Percentiles rank a stretch among this genome's conserved stretches.
Conservation (phyloP, 495 filamentous ascomycete genomes). For the Chaetomium tenue region DNA sequence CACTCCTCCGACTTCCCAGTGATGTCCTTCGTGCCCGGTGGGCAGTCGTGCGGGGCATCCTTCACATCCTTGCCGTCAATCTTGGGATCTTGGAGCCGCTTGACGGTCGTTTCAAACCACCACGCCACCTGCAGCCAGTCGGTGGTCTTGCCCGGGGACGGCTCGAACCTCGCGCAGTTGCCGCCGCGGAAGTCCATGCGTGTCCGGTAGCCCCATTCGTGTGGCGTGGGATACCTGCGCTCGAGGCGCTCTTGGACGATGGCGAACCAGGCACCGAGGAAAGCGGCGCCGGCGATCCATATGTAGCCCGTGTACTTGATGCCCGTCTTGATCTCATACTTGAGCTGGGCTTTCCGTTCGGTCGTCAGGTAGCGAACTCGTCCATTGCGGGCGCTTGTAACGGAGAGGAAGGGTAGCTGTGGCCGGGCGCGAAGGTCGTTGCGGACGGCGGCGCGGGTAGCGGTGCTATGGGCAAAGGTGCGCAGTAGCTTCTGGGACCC, state of each 20-base stretch:
- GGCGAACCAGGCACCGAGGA: slow-evolving; percentile 55
- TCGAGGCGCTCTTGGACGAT: slow-evolving; percentile 69
- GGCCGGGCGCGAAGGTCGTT: slow-evolving; percentile 51
- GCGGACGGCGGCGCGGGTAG: slow-evolving; percentile 12
- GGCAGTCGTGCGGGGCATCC: slow-evolving; percentile 37
- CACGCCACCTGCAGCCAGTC: slow-evolving; percentile 64
- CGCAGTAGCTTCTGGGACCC: slow-evolving; percentile 22
- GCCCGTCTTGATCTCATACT: slow-evolving; percentile 59
- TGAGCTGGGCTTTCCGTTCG: slow-evolving; percentile 65
- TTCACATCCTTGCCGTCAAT: slow-evolving; percentile 65
- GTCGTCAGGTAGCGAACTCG: slow-evolving; percentile 74
- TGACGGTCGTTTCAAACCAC: slow-evolving; percentile 54
- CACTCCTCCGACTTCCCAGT: slow-evolving; percentile 73
- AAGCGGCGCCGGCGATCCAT: slow-evolving; percentile 54
- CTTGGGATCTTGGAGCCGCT: slow-evolving; percentile 60
- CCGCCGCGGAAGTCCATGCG: slow-evolving; percentile 61
- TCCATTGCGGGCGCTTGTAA: slow-evolving; percentile 46
- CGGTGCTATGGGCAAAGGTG: slow-evolving; percentile 32
- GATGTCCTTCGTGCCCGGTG: slow-evolving; percentile 55
- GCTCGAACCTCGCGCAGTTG: slow-evolving; percentile 54
- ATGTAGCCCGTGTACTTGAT: slow-evolving; percentile 58
- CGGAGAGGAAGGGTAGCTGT: slow-evolving; percentile 72
- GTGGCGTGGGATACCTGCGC: slow-evolving; percentile 68
- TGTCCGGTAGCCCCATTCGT: slow-evolving; percentile 67
- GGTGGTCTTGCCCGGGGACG: slow-evolving; percentile 48